phyloP scores from a whole-genome alignment of 768 basidiomycete species.

The Boletellus ananiceps region DNA sequence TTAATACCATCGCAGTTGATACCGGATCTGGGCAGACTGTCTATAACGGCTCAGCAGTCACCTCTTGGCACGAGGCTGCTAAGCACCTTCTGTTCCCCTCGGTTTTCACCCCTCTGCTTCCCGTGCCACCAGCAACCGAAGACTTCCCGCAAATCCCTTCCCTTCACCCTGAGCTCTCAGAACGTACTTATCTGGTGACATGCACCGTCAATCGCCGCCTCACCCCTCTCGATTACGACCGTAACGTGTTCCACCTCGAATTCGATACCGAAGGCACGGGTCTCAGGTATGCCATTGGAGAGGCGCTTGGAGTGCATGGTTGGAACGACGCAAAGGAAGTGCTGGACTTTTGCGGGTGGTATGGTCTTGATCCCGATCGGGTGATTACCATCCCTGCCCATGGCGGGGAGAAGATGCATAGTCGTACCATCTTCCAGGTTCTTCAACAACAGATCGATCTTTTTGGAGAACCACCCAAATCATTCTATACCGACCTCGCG shows the following conservation, averaged over 20 bases:
- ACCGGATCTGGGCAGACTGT: slow-evolving; percentile 52
- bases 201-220: slow-evolving; percentile 92
- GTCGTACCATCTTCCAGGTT: slow-evolving; percentile 90
- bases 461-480: slow-evolving; percentile 93
- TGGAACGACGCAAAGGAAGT: slow-evolving; percentile 95
- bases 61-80: slow-evolving; percentile 81
- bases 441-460: slow-evolving; percentile 96
- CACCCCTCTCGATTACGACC: slow-evolving; percentile 92
- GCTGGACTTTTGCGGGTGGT: slow-evolving; percentile 85
- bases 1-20: slow-evolving; percentile 72
- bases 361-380: slow-evolving; percentile 75
- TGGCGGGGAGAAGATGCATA: slow-evolving; percentile 70
- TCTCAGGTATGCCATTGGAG: slow-evolving; percentile 91
- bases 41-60: slow-evolving; percentile 55
- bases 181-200: slow-evolving; percentile 90
- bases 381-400: slow-evolving; percentile 77
- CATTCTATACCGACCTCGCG: slow-evolving; percentile 88
- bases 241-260: slow-evolving; percentile 98
- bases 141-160: slow-evolving; percentile 58
- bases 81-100: slow-evolving; percentile 87
- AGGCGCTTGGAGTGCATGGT: slow-evolving; percentile 94
- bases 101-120: slow-evolving; percentile 57
- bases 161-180: slow-evolving; percentile 80
- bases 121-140: slow-evolving; percentile 30
- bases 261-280: slow-evolving; percentile 91